Conservation (phyloP, 2,329 filamentous ascomycete genomes). For the Aspergillus oerlinghausenensis region DNA sequence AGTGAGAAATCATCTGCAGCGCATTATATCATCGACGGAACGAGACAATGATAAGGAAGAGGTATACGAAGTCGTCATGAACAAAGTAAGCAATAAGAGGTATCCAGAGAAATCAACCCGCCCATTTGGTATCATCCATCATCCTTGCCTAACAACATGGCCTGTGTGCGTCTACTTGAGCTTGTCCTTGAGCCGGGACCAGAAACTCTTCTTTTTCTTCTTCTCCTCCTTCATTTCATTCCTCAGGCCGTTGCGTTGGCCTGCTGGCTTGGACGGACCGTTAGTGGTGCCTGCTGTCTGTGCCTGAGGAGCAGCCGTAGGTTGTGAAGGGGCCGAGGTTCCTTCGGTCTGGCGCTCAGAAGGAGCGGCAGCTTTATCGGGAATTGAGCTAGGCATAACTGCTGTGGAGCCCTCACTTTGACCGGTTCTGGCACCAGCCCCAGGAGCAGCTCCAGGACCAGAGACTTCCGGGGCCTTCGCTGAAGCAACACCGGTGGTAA, state of each 20-base stretch:
- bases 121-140: slow-evolving; percentile 8
- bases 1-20: neutral
- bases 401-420: neutral
- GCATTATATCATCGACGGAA: neutral
- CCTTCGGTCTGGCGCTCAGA: neutral
- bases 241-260: slow-evolving; percentile 25
- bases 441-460: slow-evolving; percentile 6
- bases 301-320: neutral
- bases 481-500: slow-evolving; percentile 21
- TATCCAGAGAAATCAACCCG: slow-evolving; percentile 18
- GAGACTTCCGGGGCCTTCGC: slow-evolving; percentile 17
- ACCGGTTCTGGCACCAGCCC: slow-evolving; percentile 4
- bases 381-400: neutral
- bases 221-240: slow-evolving; percentile 44
- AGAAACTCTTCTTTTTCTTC: slow-evolving; percentile 64
- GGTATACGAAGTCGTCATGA: neutral
- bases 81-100: slow-evolving; percentile 17
- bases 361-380: slow-evolving; percentile 13
- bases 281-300: slow-evolving; percentile 11
- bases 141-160: neutral
- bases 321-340: neutral
- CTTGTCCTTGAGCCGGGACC: slow-evolving; percentile 54
- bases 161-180: slow-evolving; percentile 33
- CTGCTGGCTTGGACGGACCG: neutral
- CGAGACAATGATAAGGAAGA: neutral